Evolutionary conservation across 495 filamentous ascomycete species (phyloP).

Genomic region (Tuber aestivum): DNA sequence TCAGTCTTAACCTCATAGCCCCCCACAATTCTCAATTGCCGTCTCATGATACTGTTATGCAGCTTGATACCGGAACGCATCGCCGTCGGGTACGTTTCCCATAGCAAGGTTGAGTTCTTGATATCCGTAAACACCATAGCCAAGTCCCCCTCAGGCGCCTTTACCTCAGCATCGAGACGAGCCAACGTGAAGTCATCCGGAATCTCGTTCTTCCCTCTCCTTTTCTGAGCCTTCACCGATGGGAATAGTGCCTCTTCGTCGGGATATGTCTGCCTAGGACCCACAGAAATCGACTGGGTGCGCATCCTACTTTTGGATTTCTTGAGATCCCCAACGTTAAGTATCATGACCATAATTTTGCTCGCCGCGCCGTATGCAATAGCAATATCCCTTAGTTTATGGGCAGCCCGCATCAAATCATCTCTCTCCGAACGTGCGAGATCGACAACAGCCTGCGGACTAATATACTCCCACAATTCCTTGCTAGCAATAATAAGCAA

Average conservation of each 20-base stretch:
- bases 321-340: conserved; percentile 84
- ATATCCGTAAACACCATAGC: conserved; percentile 98
- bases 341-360: conserved; percentile 98
- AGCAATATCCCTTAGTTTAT: conserved; percentile 89
- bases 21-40: conserved; percentile 86
- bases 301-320: conserved; percentile 66
- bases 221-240: conserved; percentile 57
- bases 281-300: conserved; percentile 31
- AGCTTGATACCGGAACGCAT: conserved; percentile 94
- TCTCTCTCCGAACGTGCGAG: conserved; percentile 73
- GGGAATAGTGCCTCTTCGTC: conserved; percentile 62
- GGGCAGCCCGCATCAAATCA: conserved; percentile 93
- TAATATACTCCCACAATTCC: conserved; percentile 91
- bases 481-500: conserved; percentile 84
- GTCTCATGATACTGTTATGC: conserved; percentile 91
- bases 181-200: conserved; percentile 63
- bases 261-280: conserved; percentile 23
- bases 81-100: conserved; percentile 88
- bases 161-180: conserved; percentile 79
- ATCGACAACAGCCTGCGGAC: conserved; percentile 83
- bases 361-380: conserved; percentile 87
- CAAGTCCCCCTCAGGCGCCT: conserved; percentile 80
- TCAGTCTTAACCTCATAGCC: conserved; percentile 99
- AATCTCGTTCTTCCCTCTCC: conserved; percentile 59
- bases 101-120: conserved; percentile 95